Conservation (phyloP, 2,329 filamentous ascomycete genomes). For the Hysterium pulicare region DNA sequence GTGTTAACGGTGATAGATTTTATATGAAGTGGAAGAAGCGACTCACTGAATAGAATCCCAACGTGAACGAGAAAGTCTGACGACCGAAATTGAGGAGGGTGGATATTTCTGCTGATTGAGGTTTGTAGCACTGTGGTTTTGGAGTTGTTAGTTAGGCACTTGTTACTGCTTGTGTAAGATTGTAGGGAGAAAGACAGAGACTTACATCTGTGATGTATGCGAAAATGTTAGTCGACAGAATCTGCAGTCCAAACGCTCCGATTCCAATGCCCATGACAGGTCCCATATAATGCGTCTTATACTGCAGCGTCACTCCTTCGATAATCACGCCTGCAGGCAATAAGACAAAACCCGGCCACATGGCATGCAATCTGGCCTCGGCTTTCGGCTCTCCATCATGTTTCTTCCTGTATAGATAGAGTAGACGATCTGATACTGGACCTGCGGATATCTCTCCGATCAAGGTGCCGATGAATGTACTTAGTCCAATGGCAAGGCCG, state of each 20-base stretch:
- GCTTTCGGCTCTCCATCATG: conserved; percentile 7
- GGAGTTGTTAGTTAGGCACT: no score
- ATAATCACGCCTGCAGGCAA: conserved; percentile 16
- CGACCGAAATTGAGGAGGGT: conserved; percentile 33
- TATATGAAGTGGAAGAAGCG: background rate
- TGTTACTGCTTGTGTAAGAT: no score
- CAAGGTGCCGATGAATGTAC: conserved; percentile 30
- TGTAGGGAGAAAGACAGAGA: background rate
- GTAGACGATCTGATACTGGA: conserved; percentile 11
- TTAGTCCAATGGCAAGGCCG: conserved; percentile 28
- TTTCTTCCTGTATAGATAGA: conserved; percentile 10
- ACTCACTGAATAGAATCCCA: conserved; percentile 28
- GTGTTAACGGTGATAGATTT: background rate
- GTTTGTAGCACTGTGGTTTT: conserved; percentile 37
- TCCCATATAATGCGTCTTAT: conserved; percentile 15
- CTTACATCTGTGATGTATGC: conserved; percentile 20
- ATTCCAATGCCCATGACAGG: conserved; percentile 35
- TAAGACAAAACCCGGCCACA: conserved; percentile 11
- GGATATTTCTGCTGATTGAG: conserved; percentile 35
- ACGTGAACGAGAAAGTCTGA: conserved; percentile 29
- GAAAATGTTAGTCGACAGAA: conserved; percentile 35
- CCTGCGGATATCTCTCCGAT: conserved; percentile 11
- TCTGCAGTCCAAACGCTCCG: conserved; percentile 22
- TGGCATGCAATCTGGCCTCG: conserved; percentile 10
- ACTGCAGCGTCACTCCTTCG: conserved; percentile 15